These are phyloP conservation scores for Trichoderma sp. DNA, from an alignment of 2,329 filamentous ascomycete genomes.

Conservation along the genomic window DNA sequence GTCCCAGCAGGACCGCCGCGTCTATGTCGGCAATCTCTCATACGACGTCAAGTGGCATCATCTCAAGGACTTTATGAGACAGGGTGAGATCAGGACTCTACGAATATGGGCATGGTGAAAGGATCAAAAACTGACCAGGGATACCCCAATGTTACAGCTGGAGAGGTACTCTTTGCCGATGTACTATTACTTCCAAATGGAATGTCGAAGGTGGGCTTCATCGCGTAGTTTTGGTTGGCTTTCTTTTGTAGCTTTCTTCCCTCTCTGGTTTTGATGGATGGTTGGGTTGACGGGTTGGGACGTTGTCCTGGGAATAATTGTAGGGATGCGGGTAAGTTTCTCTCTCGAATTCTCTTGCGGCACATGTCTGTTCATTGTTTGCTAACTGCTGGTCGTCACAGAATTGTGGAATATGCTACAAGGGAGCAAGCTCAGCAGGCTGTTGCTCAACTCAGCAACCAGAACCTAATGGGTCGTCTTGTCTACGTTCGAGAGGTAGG, in stretches of 20 bases:
- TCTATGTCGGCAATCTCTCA: constrained; percentile 98
- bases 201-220: constrained; percentile 99
- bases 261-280: constrained; percentile 74
- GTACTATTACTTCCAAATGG: constrained; percentile 99
- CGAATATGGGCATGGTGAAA: constrained; percentile 27
- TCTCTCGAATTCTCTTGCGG: neutral
- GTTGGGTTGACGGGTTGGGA: constrained; percentile 99
- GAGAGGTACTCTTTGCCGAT: constrained; percentile 99
- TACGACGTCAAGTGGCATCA: constrained; percentile 99
- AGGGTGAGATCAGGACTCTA: constrained; percentile 67
- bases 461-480: constrained; percentile 96
- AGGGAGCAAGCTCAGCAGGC: constrained; percentile 98
- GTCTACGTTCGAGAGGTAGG: constrained; percentile 97
- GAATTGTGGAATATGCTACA: constrained; percentile 99
- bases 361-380: neutral
- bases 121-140: constrained; percentile 42
- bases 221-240: constrained; percentile 85
- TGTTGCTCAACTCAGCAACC: constrained; percentile 97
- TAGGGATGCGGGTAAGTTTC: constrained; percentile 99
- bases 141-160: constrained; percentile 62
- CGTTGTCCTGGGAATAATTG: constrained; percentile 79
- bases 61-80: constrained; percentile 99
- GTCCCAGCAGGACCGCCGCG: constrained; percentile 97
- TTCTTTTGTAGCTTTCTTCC: constrained; percentile 70
- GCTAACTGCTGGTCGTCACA: constrained; percentile 38